A percentile compares a stretch with the other conserved stretches of the same genome.
phyloP scores from a whole-genome alignment of 1,284 basidiomycete species.

The Coniferiporia weirii region DNA sequence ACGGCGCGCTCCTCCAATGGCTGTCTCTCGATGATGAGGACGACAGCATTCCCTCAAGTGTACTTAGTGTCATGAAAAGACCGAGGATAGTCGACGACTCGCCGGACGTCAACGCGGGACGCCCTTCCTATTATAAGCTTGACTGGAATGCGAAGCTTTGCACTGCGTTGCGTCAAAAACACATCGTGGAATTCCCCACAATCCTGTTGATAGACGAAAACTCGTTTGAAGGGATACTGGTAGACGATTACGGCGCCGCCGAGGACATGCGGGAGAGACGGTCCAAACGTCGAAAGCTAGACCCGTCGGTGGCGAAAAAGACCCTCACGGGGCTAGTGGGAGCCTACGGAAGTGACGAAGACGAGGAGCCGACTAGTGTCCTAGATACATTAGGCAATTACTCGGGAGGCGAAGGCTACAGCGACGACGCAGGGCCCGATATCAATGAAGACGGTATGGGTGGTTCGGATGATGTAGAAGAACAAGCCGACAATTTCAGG shows the following conservation, averaged over 20 bases:
- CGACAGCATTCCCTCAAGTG: conserved; percentile 36
- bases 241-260: conserved; percentile 46
- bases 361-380: conserved; percentile 32
- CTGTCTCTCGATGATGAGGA: conserved; percentile 37
- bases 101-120: conserved; percentile 19
- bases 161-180: conserved; percentile 48
- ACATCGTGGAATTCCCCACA: conserved; percentile 77
- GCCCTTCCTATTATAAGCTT: conserved; percentile 48
- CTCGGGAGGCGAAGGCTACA: conserved; percentile 41
- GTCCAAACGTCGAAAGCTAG: conserved; percentile 50
- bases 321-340: conserved; percentile 55
- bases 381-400: conserved; percentile 50
- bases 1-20: conserved; percentile 45
- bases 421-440: conserved; percentile 15
- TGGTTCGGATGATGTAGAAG: conserved; percentile 21
- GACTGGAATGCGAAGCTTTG: conserved; percentile 45
- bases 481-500: conserved; percentile 33
- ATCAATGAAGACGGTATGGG: conserved; percentile 26
- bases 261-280: conserved; percentile 30
- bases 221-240: conserved; percentile 50
- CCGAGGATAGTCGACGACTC: conserved; percentile 34
- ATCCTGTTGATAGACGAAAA: conserved; percentile 65
- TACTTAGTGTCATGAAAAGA: conserved; percentile 55
- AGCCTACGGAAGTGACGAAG: conserved; percentile 60
- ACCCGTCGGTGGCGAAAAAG: conserved; percentile 43